Base-by-base conservation (phyloP, 225 moss, liverwort and hornwort species). In the Physcomitrellopsis africana region DNA sequence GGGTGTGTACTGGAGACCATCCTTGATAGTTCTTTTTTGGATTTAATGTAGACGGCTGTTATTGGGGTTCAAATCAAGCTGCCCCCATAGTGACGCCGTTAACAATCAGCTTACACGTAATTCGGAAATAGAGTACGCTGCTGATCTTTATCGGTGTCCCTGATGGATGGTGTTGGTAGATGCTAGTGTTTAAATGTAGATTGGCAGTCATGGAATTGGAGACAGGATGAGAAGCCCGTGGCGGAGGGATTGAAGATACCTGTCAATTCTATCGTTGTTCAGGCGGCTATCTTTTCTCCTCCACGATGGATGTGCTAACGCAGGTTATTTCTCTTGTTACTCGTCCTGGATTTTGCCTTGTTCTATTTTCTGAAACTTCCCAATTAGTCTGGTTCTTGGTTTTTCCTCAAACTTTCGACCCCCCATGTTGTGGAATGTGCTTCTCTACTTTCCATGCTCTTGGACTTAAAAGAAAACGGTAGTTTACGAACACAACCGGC, bases 191-290 rank as follows among this genome's bases (percentile, higher is more conserved):
- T 48, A 64, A 75, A 43, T 49, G 72, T 17, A 72, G 79, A 29
- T 60, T 49, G 49, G 17, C 20, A 73, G 77, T 18, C 43, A 84
- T 84, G 84, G 73, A 80, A n/a, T 60, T 80, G 64, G 69, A 69
- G 80, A 65, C 69, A 43, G 77, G 60, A 60, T 84, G 65, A 76
- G 23, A 46, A 37, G 42, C 29, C 42, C 3, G 23, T 61, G 43
- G 76, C 6, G 70, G 29, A 63, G 46, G 27, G 47, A 32, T 53
- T 52, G 47, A 46, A 23, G 58, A 63, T 58, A 45, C 23, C 56
- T 65, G 47, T 9, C 11, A 23, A 56, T 27, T 27, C 1, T 9
- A 14, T 60, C 29, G 41, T 73, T 43, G 23, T 45, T n/a, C 19
- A 27, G 11, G 41, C 48, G 48, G 48, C 48, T 11, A 2, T 49